Percentiles rank a stretch among this genome's conserved stretches.
Evolutionary conservation across 345 rosid genomes (phyloP).

Genomic region (Odontarrhena argentea): DNA sequence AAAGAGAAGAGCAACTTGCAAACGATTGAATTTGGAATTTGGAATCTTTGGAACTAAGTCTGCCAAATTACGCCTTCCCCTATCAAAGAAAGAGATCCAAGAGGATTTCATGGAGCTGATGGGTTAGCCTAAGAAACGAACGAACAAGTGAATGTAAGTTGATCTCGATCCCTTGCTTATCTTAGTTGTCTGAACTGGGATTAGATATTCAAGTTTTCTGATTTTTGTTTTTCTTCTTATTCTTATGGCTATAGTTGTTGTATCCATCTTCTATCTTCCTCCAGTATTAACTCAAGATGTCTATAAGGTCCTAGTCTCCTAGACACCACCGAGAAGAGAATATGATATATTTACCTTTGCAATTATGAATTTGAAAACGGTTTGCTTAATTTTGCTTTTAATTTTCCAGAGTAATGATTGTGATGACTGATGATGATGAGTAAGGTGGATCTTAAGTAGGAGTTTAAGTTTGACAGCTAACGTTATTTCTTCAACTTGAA

Average conservation of each 20-base stretch:
- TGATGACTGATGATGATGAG: conserved; percentile 2
- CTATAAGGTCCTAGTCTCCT: conserved; percentile 53
- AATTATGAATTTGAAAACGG: background rate
- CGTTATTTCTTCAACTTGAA: no score
- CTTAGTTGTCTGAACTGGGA: no score
- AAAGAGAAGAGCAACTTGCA: conserved; percentile 63
- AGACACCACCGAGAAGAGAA: conserved; percentile 50
- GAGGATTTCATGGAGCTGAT: conserved; percentile 57
- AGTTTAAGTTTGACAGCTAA: background rate
- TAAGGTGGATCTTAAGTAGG: no score
- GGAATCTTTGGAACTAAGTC: conserved; percentile 32
- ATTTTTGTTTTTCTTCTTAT: background rate
- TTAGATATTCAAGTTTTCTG: background rate
- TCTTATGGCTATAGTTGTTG: conserved; percentile 50
- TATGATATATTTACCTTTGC: conserved; percentile 18
- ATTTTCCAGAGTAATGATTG: conserved; percentile 19
- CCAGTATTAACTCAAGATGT: conserved; percentile 56
- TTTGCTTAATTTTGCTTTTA: background rate
- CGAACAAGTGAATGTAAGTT: conserved; percentile 70
- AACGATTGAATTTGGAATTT: conserved; percentile 45
- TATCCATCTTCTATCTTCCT: conserved; percentile 71
- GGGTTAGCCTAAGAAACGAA: conserved; percentile 78
- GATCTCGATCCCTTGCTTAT: background rate
- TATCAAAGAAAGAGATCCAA: conserved; percentile 72
- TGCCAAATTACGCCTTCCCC: conserved; percentile 44